Evolutionary conservation across 139 green algal species (phyloP).

Genomic region (Chara braunii): DNA sequence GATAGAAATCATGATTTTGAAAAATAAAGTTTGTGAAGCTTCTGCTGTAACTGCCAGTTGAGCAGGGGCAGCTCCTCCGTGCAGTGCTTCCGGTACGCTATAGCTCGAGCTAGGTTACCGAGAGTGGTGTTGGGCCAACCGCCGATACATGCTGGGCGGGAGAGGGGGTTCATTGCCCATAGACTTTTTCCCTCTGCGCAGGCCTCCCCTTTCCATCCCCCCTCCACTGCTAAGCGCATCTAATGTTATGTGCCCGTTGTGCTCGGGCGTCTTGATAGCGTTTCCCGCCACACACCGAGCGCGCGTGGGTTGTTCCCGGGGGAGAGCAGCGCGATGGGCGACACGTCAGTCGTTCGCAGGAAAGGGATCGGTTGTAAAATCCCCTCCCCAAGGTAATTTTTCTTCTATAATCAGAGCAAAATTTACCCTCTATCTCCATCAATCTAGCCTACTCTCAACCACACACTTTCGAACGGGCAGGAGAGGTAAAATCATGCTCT

Average conservation of each 20-base stretch:
- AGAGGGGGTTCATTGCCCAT: too few relatives aligned
- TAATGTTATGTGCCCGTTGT: neutral
- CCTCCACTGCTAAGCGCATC: neutral
- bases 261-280: neutral
- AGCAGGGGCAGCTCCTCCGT: slow-evolving; percentile 48
- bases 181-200: neutral
- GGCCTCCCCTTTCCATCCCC: neutral
- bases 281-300: too few relatives aligned
- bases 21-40: too few relatives aligned
- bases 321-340: slow-evolving; percentile 10
- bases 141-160: slow-evolving; percentile 2
- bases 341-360: slow-evolving; percentile 10
- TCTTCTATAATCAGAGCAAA: too few relatives aligned
- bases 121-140: slow-evolving; percentile 55
- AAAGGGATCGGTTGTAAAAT: slow-evolving; percentile 32
- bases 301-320: too few relatives aligned
- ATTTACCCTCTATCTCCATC: too few relatives aligned
- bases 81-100: slow-evolving; percentile 63
- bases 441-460: too few relatives aligned
- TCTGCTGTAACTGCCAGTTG: slow-evolving; percentile 12
- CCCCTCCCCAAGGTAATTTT: too few relatives aligned
- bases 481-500: too few relatives aligned
- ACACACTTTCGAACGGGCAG: too few relatives aligned
- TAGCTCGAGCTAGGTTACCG: slow-evolving; percentile 60
- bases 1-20: too few relatives aligned